Evolutionary conservation across 2,329 filamentous ascomycete species (phyloP), one percentile per base, ranked within the genome.

Genomic region (Ceratocystis colombiana): DNA sequence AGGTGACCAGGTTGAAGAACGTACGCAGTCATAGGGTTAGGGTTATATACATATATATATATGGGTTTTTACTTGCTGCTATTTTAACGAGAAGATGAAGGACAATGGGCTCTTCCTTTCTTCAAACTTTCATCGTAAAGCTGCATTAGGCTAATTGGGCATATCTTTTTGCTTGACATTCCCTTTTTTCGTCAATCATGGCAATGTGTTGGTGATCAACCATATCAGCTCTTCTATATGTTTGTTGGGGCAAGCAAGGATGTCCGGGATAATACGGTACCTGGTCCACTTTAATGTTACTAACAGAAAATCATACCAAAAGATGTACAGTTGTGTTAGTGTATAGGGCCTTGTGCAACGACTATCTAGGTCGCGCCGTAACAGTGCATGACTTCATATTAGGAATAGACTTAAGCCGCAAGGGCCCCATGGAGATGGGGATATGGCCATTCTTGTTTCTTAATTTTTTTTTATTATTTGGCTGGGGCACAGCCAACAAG

Each of bases 371-470:
- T 55, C 8, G 3, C 15, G 20, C n/a, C 12, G 44, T 62, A 62
- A 25, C 61, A n/a, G 22, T 25, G 17, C 37, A 45, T 17, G 37
- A 62, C 37, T 25, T 45, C 37, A 62, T 45, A 8, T 28, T 28
- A 25, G 61, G 61, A 48, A 62, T n/a, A 48, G 44, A 22, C 2
- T 17, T 62, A 62, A 62, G 41, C 61, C 41, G 61, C 12, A 25
- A 6, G 20, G 50, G 25, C 50, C n/a, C 20, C 20, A 20, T 48
- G 44, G 44, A 6, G 44, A 46, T n/a, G 44, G 12, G 44, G n/a
- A 46, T 15, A n/a, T 15, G 46, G 20, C 1, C 17, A 48, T 48
- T 20, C 5, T 48, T 20, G 5, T n/a, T 48, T 48, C 22, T 22
- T 1, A 28, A 28, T 28, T 48, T 10, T 48, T 10, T 3, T 20